Evolutionary conservation across 2,329 filamentous ascomycete species (phyloP).

Genomic region (Pestalotiopsis fici): DNA sequence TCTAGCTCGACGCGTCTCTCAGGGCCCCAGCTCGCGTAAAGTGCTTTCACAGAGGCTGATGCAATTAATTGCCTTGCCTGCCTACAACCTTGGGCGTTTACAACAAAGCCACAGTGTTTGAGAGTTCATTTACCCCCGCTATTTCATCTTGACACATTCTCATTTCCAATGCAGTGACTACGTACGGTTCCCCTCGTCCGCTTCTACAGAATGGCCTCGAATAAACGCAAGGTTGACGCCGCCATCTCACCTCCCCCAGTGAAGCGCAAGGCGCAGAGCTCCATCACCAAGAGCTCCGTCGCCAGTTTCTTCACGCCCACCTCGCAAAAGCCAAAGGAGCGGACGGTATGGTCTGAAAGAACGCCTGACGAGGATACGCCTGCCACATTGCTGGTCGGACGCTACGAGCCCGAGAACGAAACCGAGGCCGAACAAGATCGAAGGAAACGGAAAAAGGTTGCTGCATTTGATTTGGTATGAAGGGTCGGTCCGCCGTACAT

Average conservation of each 20-base stretch:
- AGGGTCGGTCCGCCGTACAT: background rate
- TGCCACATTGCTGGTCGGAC: slow-evolving; percentile 72
- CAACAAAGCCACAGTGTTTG: background rate
- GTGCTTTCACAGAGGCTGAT: background rate
- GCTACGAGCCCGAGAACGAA: slow-evolving; percentile 54
- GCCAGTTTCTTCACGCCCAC: slow-evolving; percentile 85
- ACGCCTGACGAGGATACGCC: slow-evolving; percentile 48
- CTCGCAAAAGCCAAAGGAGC: slow-evolving; percentile 81
- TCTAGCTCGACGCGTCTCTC: background rate
- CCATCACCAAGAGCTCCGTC: slow-evolving; percentile 63
- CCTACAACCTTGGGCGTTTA: background rate
- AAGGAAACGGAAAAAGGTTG: slow-evolving; percentile 58
- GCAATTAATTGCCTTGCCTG: background rate
- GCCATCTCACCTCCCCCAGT: slow-evolving; percentile 54
- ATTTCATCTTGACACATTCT: background rate
- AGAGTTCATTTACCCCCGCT: background rate
- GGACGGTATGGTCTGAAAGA: slow-evolving; percentile 71
- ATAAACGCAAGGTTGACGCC: slow-evolving; percentile 28
- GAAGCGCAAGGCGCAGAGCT: slow-evolving; percentile 54
- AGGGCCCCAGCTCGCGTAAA: background rate
- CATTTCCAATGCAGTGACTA: background rate
- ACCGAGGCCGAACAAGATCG: slow-evolving; percentile 20
- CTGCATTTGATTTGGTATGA: slow-evolving; percentile 68
- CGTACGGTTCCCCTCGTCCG: background rate
- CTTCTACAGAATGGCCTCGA: background rate